Conservation (phyloP, 306 rosid species). For the Gleditsia sinensis region DNA sequence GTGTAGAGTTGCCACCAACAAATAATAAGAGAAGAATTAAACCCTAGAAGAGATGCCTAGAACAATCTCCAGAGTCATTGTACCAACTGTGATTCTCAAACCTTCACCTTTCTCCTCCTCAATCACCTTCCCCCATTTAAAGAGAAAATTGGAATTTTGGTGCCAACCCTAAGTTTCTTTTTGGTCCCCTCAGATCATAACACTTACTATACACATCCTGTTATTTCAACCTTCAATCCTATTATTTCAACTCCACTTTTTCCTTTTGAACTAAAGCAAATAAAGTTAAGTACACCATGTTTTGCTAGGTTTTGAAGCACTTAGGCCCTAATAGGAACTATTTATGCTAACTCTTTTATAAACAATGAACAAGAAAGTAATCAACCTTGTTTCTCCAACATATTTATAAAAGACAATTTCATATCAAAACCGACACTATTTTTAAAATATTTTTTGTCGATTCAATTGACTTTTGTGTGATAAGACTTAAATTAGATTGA, state of each 20-base stretch:
- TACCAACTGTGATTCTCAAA: no score
- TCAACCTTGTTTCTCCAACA: neutral
- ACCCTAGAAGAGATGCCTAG: no score
- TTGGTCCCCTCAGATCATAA: conserved; percentile 7
- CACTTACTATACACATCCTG: neutral
- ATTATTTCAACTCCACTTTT: neutral
- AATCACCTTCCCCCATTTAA: neutral
- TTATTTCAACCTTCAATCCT: neutral
- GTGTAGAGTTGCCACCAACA: no score
- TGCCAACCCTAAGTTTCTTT: neutral
- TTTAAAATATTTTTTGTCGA: no score
- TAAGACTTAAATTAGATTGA: no score
- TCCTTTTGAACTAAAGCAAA: neutral
- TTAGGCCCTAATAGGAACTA: neutral
- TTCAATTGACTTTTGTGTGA: no score
- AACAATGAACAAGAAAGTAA: neutral
- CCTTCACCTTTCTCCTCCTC: neutral
- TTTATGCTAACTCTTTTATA: neutral
- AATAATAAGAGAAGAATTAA: no score
- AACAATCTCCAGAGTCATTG: no score
- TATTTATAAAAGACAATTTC: neutral
- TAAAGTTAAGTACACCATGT: neutral
- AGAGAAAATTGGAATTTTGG: neutral
- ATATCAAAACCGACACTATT: no score
- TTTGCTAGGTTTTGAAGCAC: neutral